A percentile compares a stretch with the other conserved stretches of the same genome.
These are phyloP conservation scores for Penicillium mononematosum DNA, from an alignment of 495 filamentous ascomycete species.

Conservation along the genomic window DNA sequence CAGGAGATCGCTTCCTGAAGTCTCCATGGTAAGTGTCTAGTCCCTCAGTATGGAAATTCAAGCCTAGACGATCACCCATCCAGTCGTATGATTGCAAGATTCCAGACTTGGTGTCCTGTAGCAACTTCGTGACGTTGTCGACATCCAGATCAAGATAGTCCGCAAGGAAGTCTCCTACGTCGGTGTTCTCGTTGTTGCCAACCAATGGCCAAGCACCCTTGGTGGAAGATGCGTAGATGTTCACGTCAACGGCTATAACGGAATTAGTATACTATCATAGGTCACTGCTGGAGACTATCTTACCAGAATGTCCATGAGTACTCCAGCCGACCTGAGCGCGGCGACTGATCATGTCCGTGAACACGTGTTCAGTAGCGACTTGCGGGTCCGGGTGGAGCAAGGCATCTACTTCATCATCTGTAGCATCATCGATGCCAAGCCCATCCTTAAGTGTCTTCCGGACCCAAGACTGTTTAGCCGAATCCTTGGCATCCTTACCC, in stretches of 20 bases:
- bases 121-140: constrained; percentile 67
- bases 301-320: constrained; percentile 81
- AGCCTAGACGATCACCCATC: constrained; percentile 45
- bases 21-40: constrained; percentile 53
- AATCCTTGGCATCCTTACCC: constrained; percentile 22
- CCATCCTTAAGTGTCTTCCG: constrained; percentile 59
- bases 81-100: constrained; percentile 29
- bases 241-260: constrained; percentile 70
- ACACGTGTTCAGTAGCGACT: constrained; percentile 51
- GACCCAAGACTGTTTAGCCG: constrained; percentile 51
- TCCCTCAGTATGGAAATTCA: constrained; percentile 35
- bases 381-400: constrained; percentile 55
- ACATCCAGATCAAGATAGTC: constrained; percentile 80
- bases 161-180: constrained; percentile 77
- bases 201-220: constrained; percentile 51
- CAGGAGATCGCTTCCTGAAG: constrained; percentile 43
- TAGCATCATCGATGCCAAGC: constrained; percentile 74
- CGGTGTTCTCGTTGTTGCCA: constrained; percentile 94
- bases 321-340: constrained; percentile 90
- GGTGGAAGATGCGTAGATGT: constrained; percentile 72
- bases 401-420: constrained; percentile 64
- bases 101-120: constrained; percentile 54
- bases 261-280: constrained; percentile 19
- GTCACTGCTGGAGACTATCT: background rate
- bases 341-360: constrained; percentile 81